Base-by-base conservation (phyloP, 179 eudicot species). In the Pouteria campechiana region DNA sequence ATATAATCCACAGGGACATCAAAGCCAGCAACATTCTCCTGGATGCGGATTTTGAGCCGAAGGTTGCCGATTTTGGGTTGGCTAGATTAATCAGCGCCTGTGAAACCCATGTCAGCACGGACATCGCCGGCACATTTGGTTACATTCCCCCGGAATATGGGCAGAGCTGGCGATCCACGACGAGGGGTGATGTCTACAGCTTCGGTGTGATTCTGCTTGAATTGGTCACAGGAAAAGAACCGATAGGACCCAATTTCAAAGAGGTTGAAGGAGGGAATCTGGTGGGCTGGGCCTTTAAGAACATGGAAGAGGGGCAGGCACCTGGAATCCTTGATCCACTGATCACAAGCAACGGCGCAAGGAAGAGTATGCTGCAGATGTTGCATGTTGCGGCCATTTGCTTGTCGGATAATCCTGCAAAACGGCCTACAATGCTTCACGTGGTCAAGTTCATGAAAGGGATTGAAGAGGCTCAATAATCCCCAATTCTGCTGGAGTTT, bases 101-200 rank as follows among this genome's bases (percentile, higher is more conserved):
- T 50, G 80, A 73, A 58, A 73, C 80, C 21, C 80, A 73, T 28
- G 73, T 73, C 28, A 73, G 80, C 25, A 73, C 80, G 6, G 75
- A 65, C 34, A 47, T 73, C 31, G 80, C 80, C 1, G 80, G 80
- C 7, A 73, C 80, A 2, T 73, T 73, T 16, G 80, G 80, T 19
- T 73, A 73, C 51, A 73, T 73, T 9, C 80, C 80, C 1, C 80
- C 80, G 0, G 80, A 69, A 38, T 73, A 73, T 43, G 75, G 75
- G 30, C 80, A 65, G 52, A 73, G 72, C 36, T 73, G 76, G 75
- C 61, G 61, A 35, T 56, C 75, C 7, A 73, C 80, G 0, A 69
- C 69, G 0, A 50, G 61, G 46, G 80, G 80, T 0, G 80, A 73
- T 27, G 80, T 69, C 7, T 73, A 73, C 21, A 69, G 75, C 21